These are phyloP conservation scores for Boletus semigastroideus DNA, from an alignment of 1,284 basidiomycete species.

Conservation along the genomic window DNA sequence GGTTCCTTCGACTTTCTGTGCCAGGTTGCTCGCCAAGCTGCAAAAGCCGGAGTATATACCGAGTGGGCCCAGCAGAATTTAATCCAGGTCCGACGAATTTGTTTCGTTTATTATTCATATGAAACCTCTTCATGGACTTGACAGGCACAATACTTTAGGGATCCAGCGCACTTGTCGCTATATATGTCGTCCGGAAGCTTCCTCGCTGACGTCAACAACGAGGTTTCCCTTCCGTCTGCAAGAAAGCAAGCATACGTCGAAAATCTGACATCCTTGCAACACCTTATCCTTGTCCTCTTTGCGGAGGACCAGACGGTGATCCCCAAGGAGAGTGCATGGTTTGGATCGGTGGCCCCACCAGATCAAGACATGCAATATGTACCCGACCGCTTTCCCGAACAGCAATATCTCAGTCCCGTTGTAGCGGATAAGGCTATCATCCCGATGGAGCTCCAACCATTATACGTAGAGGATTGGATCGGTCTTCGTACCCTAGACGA, in stretches of 20 bases:
- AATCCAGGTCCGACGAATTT: conserved; percentile 56
- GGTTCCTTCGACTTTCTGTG: conserved; percentile 73
- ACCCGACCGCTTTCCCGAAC: conserved; percentile 11
- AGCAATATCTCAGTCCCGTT: conserved; percentile 14
- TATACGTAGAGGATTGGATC: conserved; percentile 89
- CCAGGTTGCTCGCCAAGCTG: conserved; percentile 70
- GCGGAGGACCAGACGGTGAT: conserved; percentile 74
- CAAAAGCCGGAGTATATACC: conserved; percentile 76
- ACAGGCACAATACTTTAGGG: conserved; percentile 92
- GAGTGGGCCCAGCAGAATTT: conserved; percentile 81
- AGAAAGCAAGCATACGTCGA: conserved; percentile 61
- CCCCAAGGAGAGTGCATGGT: conserved; percentile 85
- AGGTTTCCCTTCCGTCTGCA: conserved; percentile 39
- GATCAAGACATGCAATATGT: conserved; percentile 32
- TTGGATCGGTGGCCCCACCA: conserved; percentile 61
- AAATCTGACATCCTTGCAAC: conserved; percentile 58
- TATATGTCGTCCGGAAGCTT: conserved; percentile 76
- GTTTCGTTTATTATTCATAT: background rate
- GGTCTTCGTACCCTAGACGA: conserved; percentile 79
- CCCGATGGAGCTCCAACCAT: conserved; percentile 70
- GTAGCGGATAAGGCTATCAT: conserved; percentile 49
- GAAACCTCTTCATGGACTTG: conserved; percentile 3
- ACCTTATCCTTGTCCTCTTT: conserved; percentile 68
- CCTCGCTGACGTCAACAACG: conserved; percentile 76
- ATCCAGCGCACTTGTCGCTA: conserved; percentile 68